Evolutionary conservation across 192 early-diverging fungal genomes (phyloP).

Genomic region (Gryganskiella cystojenkinii): DNA sequence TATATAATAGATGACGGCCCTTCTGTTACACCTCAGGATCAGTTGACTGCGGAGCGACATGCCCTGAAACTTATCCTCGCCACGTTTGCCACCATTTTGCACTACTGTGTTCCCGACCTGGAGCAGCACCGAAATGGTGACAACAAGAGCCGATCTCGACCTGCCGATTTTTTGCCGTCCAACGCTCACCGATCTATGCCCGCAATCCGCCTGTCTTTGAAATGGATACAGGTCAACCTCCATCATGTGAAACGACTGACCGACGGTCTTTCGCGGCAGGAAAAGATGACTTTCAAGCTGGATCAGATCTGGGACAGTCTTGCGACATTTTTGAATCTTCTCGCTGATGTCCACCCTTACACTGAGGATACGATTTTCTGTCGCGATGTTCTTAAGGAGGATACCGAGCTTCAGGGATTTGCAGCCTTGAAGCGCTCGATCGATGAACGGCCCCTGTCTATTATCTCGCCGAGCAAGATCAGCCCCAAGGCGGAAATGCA

Average conservation of each 20-base stretch:
- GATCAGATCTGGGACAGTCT: constrained; percentile 28
- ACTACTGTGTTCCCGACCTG: constrained; percentile 22
- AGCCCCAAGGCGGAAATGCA: constrained; percentile 53
- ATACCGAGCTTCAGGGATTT: constrained; percentile 57
- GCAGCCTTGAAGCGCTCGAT: constrained; percentile 44
- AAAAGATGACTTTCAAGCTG: constrained; percentile 20
- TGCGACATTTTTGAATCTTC: constrained; percentile 20
- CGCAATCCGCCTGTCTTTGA: constrained; percentile 30
- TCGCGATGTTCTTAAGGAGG: constrained; percentile 53
- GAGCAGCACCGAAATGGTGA: constrained; percentile 44
- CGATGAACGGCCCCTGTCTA: constrained; percentile 47
- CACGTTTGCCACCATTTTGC: constrained; percentile 43
- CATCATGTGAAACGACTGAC: constrained; percentile 49
- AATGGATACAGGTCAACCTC: constrained; percentile 48
- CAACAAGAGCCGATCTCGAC: constrained; percentile 33
- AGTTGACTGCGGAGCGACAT: constrained; percentile 29
- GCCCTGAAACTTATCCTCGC: constrained; percentile 39
- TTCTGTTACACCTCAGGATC: constrained; percentile 22
- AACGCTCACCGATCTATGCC: constrained; percentile 50
- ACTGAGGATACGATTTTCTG: constrained; percentile 46
- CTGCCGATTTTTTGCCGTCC: constrained; percentile 39
- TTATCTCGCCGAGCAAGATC: constrained; percentile 43
- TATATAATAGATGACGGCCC: constrained; percentile 27
- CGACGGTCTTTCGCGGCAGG: constrained; percentile 24
- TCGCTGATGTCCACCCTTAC: constrained; percentile 26